A percentile compares a stretch with the other conserved stretches of the same genome.
These are phyloP conservation scores for Hysterium pulicare DNA, from an alignment of 2,329 filamentous ascomycete species.

Conservation along the genomic window DNA sequence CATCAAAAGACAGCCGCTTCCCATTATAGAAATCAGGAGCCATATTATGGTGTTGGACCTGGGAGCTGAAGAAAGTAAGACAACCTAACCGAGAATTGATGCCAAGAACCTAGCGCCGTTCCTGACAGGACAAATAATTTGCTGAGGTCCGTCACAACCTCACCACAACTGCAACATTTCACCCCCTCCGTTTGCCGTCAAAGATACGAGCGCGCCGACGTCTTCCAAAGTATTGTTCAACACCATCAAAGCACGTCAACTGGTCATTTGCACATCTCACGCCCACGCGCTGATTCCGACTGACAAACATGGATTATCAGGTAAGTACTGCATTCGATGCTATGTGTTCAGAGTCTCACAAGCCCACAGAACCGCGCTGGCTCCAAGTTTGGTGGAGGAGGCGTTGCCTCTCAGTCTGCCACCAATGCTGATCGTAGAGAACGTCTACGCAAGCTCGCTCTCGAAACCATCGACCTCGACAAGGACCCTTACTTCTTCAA, in stretches of 20 bases:
- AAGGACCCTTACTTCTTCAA: conserved; percentile 99
- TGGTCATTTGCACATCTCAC: too few relatives aligned
- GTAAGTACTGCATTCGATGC: too few relatives aligned
- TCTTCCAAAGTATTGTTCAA: too few relatives aligned
- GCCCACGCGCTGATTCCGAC: too few relatives aligned
- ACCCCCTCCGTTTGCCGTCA: too few relatives aligned
- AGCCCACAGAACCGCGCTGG: conserved; percentile 77
- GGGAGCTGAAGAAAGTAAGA: neutral
- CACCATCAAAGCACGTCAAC: too few relatives aligned
- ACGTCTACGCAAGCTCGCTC: conserved; percentile 92
- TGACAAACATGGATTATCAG: conserved; percentile 49
- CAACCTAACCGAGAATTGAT: neutral
- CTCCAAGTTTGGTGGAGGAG: conserved; percentile 96
- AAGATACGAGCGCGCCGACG: too few relatives aligned
- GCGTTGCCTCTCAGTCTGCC: conserved; percentile 87
- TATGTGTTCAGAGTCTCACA: too few relatives aligned
- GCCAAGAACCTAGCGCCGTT: neutral
- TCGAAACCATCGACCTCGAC: conserved; percentile 98
- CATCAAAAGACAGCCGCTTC: conserved; percentile 76
- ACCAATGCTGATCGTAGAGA: conserved; percentile 97
- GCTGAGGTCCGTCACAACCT: too few relatives aligned
- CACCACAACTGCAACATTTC: too few relatives aligned
- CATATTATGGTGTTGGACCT: conserved; percentile 17
- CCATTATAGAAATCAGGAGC: conserved; percentile 51
- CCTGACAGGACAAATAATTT: neutral